Percentiles rank a stretch among this genome's conserved stretches.
Evolutionary conservation across 2,329 filamentous ascomycete species (phyloP).

Genomic region (Nemania sp.): DNA sequence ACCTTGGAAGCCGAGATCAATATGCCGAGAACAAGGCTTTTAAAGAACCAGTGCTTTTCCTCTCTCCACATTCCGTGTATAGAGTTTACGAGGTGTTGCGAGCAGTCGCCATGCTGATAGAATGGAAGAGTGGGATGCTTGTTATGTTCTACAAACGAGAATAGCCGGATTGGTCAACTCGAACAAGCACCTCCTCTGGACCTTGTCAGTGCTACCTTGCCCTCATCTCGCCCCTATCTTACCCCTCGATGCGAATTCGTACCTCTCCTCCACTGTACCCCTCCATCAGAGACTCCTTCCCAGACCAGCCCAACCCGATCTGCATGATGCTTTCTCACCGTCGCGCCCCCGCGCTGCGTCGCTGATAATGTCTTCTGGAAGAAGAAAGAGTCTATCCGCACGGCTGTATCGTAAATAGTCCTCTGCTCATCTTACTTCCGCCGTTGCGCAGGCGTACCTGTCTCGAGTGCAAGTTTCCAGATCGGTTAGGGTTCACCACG

Average conservation of each 20-base stretch:
- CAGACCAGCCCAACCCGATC: too few species aligned
- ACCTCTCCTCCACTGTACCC: slow-evolving; percentile 62
- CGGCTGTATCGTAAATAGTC: slow-evolving; percentile 44
- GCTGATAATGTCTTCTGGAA: slow-evolving; percentile 22
- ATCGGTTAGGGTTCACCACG: slow-evolving; percentile 60
- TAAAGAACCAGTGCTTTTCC: background rate
- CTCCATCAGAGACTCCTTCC: slow-evolving; percentile 58
- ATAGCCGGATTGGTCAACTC: slow-evolving; percentile 64
- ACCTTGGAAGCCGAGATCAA: slow-evolving; percentile 54
- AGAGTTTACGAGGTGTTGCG: slow-evolving; percentile 29
- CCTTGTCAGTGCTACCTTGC: background rate
- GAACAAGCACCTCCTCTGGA: slow-evolving; percentile 63
- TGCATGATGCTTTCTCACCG: background rate
- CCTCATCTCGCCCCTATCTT: too few species aligned
- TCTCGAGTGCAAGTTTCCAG: slow-evolving; percentile 54
- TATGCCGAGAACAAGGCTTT: slow-evolving; percentile 3
- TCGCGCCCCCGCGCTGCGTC: slow-evolving; percentile 11
- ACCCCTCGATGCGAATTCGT: slow-evolving; percentile 37
- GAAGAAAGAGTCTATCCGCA: slow-evolving; percentile 19
- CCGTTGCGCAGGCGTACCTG: slow-evolving; percentile 48
- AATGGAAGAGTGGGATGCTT: slow-evolving; percentile 30
- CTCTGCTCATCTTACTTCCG: slow-evolving; percentile 56
- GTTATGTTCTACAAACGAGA: slow-evolving; percentile 41
- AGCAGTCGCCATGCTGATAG: slow-evolving; percentile 34
- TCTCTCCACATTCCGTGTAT: slow-evolving; percentile 22